Evolutionary conservation across 306 rosid genomes (phyloP), one percentile per base, ranked within the genome.

Genomic region (Abrus pulchellus): DNA sequence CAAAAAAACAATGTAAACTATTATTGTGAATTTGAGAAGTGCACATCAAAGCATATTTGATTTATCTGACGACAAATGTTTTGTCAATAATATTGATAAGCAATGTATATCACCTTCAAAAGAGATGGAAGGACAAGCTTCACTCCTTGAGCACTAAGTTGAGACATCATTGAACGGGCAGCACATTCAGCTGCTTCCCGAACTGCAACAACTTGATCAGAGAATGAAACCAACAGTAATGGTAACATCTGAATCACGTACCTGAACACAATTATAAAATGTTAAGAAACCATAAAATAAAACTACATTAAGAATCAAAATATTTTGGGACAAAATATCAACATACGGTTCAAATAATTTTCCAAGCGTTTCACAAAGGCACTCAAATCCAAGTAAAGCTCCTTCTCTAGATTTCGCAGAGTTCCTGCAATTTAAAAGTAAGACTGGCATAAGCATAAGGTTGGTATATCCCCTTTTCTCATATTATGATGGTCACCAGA

Each of bases 161-260:
- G 97, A 56, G 99, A 88, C 99, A 95, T 95, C 99, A 93, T 95
- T 83, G 99, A 95, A 57, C 99, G 99, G 63, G 99, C 99, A 32
- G 99, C 98, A 83, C 98, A 68, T 85, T 95, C 99, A 59, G 98
- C 94, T 84, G 93, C 98, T 29, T 95, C 99, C 74, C 99, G 97
- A 68, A 95, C 98, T 30, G 98, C 98, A 66, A 87, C 89, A 83
- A 95, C 99, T 93, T 90, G 99, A 87, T 95, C 99, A 69, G 98
- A 95, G 90, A 95, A 95, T 7, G 96, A 95, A 82, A 93, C 97
- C 91, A 95, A 87, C 49, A 93, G 98, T 57, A 93, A 57, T 65
- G 99, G 98, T 83, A 95, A 87, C 96, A 93, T 91, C 82, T 90
- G 91, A 75, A 95, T 95, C 80, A 95, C 99, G 53, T 95, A 95